Evolutionary conservation across 148 eudicot species (phyloP).

Genomic region (Amaranthus cruentus): DNA sequence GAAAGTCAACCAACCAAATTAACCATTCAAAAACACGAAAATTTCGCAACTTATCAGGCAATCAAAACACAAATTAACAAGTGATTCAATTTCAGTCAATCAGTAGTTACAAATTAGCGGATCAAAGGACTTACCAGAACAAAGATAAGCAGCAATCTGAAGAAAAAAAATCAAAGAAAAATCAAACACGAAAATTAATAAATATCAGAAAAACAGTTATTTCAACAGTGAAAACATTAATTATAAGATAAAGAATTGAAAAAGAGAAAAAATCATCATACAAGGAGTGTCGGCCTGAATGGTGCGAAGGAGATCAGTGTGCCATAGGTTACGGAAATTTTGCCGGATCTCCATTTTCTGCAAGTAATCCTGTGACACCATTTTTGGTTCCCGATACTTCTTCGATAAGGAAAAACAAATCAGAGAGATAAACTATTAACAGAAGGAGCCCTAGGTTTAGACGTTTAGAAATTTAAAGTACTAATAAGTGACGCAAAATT

Average conservation of each 20-base stretch:
- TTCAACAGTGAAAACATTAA: not conserved
- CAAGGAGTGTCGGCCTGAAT: slow-evolving; percentile 72
- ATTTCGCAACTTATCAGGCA: not conserved
- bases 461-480: no score
- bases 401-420: slow-evolving; percentile 6
- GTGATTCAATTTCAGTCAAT: not conserved
- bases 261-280: slow-evolving; percentile 20
- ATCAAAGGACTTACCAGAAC: slow-evolving; percentile 53
- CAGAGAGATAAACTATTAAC: slow-evolving; percentile 1
- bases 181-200: not conserved
- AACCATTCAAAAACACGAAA: slow-evolving; percentile 1
- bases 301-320: slow-evolving; percentile 66
- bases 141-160: slow-evolving; percentile 72
- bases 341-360: slow-evolving; percentile 71
- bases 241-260: not conserved
- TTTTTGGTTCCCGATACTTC: slow-evolving; percentile 12
- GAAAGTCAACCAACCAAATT: slow-evolving; percentile 15
- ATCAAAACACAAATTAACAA: not conserved
- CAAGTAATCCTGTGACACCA: slow-evolving; percentile 51
- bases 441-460: not conserved
- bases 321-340: slow-evolving; percentile 81
- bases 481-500: no score
- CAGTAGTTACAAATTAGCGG: not conserved
- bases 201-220: not conserved
- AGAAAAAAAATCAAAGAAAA: slow-evolving; percentile 15